Conservation (phyloP, 306 rosid genomes). For the Cucumis hystrix region DNA sequence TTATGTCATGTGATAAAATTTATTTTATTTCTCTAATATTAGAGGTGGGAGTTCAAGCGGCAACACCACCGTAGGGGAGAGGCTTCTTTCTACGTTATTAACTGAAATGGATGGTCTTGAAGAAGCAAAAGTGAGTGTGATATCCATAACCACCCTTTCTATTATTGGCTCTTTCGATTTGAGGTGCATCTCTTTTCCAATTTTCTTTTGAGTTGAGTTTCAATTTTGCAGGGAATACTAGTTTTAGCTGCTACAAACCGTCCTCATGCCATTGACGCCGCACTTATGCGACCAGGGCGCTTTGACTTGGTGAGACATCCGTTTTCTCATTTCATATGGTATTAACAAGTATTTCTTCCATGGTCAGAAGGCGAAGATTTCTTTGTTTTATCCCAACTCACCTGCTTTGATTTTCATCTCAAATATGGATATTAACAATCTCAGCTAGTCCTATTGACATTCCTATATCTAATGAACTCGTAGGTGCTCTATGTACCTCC, state of each 20-base stretch:
- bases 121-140: slow-evolving; percentile 62
- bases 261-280: slow-evolving; percentile 78
- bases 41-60: slow-evolving; percentile 77
- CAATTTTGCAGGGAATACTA: slow-evolving; percentile 60
- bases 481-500: slow-evolving; percentile 89
- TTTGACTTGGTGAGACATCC: slow-evolving; percentile 55
- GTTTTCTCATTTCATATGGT: neutral
- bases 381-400: neutral
- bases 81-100: slow-evolving; percentile 80
- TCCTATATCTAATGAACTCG: slow-evolving; percentile 10
- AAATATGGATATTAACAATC: neutral
- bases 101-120: slow-evolving; percentile 96
- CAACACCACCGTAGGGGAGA: slow-evolving; percentile 52
- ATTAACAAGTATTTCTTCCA: neutral
- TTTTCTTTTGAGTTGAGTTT: neutral
- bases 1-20: neutral
- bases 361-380: neutral
- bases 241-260: slow-evolving; percentile 96
- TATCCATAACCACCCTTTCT: neutral
- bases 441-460: neutral
- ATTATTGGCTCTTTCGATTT: neutral
- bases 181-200: neutral
- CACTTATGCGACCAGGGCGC: slow-evolving; percentile 91
- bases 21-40: slow-evolving; percentile 11
- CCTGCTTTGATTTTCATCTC: neutral